phyloP scores from a whole-genome alignment of 805 yeast species.

The Candida taoyuanica region DNA sequence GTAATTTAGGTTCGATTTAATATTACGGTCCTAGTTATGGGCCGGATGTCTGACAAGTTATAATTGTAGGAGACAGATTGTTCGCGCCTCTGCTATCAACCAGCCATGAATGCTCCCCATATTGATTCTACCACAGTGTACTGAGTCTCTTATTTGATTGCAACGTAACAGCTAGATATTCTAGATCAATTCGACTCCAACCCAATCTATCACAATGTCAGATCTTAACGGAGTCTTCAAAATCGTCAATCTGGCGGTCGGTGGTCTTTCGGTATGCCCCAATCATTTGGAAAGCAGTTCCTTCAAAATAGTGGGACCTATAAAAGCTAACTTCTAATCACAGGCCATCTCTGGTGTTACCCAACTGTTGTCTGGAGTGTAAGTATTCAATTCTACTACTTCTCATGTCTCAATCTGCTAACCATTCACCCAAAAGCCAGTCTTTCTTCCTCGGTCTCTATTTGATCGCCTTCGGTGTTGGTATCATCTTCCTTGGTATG shows the following conservation, averaged over 20 bases:
- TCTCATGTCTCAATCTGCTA: background rate
- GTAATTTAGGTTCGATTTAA: no score
- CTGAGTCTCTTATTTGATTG: no score
- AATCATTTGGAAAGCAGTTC: no score
- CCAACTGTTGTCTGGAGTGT: slow-evolving; percentile 35
- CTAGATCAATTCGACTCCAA: no score
- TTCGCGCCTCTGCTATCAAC: background rate
- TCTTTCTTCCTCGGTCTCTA: slow-evolving; percentile 56
- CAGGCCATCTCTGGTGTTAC: slow-evolving; percentile 25
- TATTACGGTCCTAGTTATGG: no score
- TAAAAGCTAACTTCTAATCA: background rate
- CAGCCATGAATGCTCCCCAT: no score
- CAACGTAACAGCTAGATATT: no score
- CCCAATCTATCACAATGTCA: no score
- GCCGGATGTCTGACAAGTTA: no score
- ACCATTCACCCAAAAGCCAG: slow-evolving; percentile 5
- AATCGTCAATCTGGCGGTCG: slow-evolving; percentile 49
- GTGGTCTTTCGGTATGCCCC: slow-evolving; percentile 30
- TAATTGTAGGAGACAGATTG: no score
- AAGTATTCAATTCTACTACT: slow-evolving; percentile 27
- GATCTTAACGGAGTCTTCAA: slow-evolving; percentile 29
- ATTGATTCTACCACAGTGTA: no score
- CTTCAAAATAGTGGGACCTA: no score
- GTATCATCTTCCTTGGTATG: slow-evolving; percentile 47
- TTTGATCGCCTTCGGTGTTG: slow-evolving; percentile 49